These are phyloP conservation scores for Phytophthora ramorum DNA, from an alignment of 352 stramenopile species.

Conservation along the genomic window DNA sequence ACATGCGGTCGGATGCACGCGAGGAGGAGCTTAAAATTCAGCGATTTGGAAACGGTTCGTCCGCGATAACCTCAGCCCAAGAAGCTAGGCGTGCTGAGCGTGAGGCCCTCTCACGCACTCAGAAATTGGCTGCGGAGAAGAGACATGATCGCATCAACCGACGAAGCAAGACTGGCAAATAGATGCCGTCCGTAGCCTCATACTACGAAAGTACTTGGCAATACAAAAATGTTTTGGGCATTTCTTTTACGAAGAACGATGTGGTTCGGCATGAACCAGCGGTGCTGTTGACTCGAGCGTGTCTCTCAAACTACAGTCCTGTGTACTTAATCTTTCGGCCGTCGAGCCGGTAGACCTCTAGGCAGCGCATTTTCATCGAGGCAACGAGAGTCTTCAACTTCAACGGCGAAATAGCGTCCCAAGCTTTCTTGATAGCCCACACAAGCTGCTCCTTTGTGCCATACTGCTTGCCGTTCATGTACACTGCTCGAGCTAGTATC, in stretches of 20 bases:
- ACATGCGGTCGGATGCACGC: slow-evolving; percentile 60
- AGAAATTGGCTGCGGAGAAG: slow-evolving; percentile 77
- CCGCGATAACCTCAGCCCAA: slow-evolving; percentile 39
- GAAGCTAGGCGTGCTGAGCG: slow-evolving; percentile 67
- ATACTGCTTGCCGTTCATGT: background rate
- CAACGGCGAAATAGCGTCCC: slow-evolving; percentile 11
- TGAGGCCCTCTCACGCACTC: slow-evolving; percentile 66
- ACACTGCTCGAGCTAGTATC: background rate
- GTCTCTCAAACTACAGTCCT: background rate
- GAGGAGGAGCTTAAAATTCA: slow-evolving; percentile 82
- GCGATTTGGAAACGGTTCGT: slow-evolving; percentile 33
- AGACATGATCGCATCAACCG: slow-evolving; percentile 83
- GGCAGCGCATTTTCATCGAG: background rate
- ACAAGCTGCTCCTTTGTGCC: background rate
- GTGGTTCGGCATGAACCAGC: no score
- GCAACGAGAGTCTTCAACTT: background rate
- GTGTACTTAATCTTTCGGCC: background rate
- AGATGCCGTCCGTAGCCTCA: background rate
- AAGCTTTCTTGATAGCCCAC: slow-evolving; percentile 8
- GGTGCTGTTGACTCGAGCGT: background rate
- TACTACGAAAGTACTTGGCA: no score
- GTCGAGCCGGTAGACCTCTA: background rate
- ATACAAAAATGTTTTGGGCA: background rate
- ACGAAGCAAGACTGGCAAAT: slow-evolving; percentile 62
- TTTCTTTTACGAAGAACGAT: no score